These are phyloP conservation scores for Mariannaea sp. DNA, from an alignment of 2,329 filamentous ascomycete genomes.

Conservation along the genomic window DNA sequence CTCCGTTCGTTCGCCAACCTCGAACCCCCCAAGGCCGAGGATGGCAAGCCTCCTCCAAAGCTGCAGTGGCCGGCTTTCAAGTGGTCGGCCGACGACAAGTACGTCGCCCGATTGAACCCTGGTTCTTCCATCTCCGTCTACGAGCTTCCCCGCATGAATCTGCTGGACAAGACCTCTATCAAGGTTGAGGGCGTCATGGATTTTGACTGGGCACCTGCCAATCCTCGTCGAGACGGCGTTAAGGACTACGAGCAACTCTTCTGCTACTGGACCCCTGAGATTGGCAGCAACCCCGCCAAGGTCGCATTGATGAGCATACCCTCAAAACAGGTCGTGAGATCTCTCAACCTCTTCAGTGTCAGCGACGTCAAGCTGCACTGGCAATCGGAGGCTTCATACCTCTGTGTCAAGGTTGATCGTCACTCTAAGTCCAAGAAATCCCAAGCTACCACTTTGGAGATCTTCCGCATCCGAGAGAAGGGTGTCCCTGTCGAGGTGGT, in stretches of 20 bases:
- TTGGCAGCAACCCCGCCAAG: slow-evolving; percentile 96
- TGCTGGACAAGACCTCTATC: slow-evolving; percentile 87
- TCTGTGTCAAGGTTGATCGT: slow-evolving; percentile 97
- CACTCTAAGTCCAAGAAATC: slow-evolving; percentile 99
- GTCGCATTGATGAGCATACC: slow-evolving; percentile 96
- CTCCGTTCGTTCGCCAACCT: slow-evolving; percentile 92
- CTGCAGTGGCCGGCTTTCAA: slow-evolving; percentile 99
- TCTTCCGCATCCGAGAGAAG: slow-evolving; percentile 97
- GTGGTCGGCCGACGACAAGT: slow-evolving; percentile 97
- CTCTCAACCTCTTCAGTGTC: slow-evolving; percentile 96
- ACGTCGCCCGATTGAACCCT: slow-evolving; percentile 89
- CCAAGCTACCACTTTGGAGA: slow-evolving; percentile 93
- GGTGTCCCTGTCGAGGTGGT: slow-evolving; percentile 98
- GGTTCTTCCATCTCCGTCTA: slow-evolving; percentile 90
- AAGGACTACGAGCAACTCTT: slow-evolving; percentile 95
- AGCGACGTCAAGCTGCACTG: slow-evolving; percentile 98
- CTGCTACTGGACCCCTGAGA: slow-evolving; percentile 98
- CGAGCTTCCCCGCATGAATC: slow-evolving; percentile 85
- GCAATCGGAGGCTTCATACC: slow-evolving; percentile 92
- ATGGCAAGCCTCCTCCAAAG: slow-evolving; percentile 76
- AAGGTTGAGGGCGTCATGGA: slow-evolving; percentile 97
- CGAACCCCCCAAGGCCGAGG: slow-evolving; percentile 67
- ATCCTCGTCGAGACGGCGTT: slow-evolving; percentile 78
- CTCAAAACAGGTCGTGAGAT: slow-evolving; percentile 90
- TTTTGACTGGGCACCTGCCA: slow-evolving; percentile 95